Conservation (phyloP, 371 early-diverging fungal species). For the Gilbertella persicaria region DNA sequence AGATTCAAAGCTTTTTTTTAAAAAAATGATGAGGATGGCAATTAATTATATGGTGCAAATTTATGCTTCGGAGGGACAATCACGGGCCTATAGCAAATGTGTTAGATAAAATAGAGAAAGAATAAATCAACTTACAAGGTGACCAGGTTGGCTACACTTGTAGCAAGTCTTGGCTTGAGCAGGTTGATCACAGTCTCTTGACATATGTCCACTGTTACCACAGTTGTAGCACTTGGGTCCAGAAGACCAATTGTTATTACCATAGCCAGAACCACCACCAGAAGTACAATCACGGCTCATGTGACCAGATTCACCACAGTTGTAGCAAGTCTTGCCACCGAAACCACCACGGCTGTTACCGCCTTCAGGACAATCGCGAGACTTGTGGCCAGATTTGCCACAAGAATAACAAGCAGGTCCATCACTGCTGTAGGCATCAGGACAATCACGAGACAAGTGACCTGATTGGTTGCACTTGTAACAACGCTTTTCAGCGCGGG, state of each 20-base stretch:
- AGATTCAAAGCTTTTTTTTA: too few relatives aligned
- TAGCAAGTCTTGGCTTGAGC: conserved; percentile 59
- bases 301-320: conserved; percentile 59
- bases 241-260: conserved; percentile 10
- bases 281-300: conserved; percentile 47
- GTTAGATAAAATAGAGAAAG: conserved; percentile 4
- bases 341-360: conserved; percentile 26
- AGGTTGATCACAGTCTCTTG: conserved; percentile 49
- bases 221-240: conserved; percentile 73
- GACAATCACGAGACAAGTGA: conserved; percentile 65
- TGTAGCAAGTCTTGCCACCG: conserved; percentile 48
- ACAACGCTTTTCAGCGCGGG: conserved; percentile 58
- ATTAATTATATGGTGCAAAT: background rate
- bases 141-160: conserved; percentile 57
- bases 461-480: conserved; percentile 66
- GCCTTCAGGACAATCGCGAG: conserved; percentile 60
- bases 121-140: conserved; percentile 19
- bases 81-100: too few relatives aligned
- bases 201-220: conserved; percentile 54
- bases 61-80: conserved; percentile 30
- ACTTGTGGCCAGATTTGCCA: conserved; percentile 61
- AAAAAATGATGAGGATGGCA: too few relatives aligned
- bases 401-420: conserved; percentile 63
- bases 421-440: conserved; percentile 40
- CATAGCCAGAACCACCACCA: conserved; percentile 13